Percentiles rank a stretch among this genome's conserved stretches.
These are phyloP conservation scores for Oryza nivara DNA, from an alignment of 176 grass and related monocot species.

Conservation along the genomic window DNA sequence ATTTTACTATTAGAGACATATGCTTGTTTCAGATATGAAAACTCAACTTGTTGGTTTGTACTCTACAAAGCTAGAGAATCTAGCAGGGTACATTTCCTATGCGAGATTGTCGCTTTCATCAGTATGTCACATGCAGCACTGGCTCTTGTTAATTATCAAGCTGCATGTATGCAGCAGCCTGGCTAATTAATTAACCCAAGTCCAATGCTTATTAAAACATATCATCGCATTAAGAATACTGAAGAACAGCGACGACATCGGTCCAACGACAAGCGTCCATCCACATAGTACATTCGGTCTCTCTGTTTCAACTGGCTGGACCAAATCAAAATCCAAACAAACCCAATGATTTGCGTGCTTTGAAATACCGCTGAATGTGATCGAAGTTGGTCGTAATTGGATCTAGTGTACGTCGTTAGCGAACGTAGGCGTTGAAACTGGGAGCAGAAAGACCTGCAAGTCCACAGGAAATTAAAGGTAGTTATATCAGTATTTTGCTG, in stretches of 20 bases:
- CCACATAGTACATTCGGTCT: background rate
- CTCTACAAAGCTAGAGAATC: conserved; percentile 23
- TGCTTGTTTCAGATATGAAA: background rate
- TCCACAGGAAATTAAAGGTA: background rate
- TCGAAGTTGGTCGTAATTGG: background rate
- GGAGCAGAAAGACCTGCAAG: background rate
- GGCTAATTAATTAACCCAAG: background rate
- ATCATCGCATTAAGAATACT: background rate
- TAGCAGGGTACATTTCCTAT: background rate
- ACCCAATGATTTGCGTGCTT: background rate
- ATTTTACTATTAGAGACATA: background rate
- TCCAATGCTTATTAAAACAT: background rate
- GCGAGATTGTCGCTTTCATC: background rate
- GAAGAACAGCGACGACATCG: background rate
- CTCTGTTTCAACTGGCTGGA: background rate
- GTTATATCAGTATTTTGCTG: background rate
- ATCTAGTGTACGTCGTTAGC: background rate
- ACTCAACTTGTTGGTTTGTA: background rate
- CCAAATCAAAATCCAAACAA: background rate
- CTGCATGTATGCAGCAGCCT: background rate
- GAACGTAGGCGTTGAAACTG: background rate
- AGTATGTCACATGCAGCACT: background rate
- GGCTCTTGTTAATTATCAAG: background rate
- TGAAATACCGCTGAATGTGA: background rate
- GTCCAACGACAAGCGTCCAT: conserved; percentile 4